Evolutionary conservation across 768 basidiomycete genomes (phyloP), one percentile per base, ranked within the genome.

Genomic region (Lactarius evosmus): DNA sequence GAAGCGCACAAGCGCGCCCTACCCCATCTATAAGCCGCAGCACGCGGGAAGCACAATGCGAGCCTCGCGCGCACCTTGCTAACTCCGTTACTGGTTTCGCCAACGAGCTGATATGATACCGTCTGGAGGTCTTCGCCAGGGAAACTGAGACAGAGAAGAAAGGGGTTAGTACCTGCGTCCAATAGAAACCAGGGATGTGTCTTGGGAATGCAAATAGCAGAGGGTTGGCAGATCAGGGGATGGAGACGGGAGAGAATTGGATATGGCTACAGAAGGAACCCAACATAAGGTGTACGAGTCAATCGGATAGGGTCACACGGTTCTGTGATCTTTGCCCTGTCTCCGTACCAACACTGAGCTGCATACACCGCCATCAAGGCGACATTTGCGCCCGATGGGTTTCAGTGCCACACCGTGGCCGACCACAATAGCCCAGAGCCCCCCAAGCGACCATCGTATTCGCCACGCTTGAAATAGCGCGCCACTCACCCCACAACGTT

Each of bases 1-100:
- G 70, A 96, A 95, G 72, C 91, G 91, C 33, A 95, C 85, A 41
- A 97, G 74, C 16, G 86, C 89, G 22, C 94, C 95, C 87, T 92
- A 53, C 53, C 32, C 44, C 41, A 44, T 25, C 11, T 4, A 30
- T 53, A 50, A 53, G 25, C 8, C 54, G 36, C 14, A 17, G 36
- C 36, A 36, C 33, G 11, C n/a, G 33, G 50, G 40, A 22, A 33
- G 25, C 36, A 22, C 44, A 30, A 4, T 29, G 46, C 46, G 41
- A 40, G 25, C 44, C 51, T 27, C 40, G 44, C 54, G 60, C 80
- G 64, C 69, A 87, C 90, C 77, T 84, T 80, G 73, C 77, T 83
- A 30, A 84, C 74, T 8, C 84, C 85, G 25, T 67, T 72, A 66
- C 81, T 82, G 29, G 73, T 75, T 61, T 77, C 72, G 41, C 83